phyloP scores from a whole-genome alignment of 192 early-diverging fungal genomes.

The Allomyces macrogynus region DNA sequence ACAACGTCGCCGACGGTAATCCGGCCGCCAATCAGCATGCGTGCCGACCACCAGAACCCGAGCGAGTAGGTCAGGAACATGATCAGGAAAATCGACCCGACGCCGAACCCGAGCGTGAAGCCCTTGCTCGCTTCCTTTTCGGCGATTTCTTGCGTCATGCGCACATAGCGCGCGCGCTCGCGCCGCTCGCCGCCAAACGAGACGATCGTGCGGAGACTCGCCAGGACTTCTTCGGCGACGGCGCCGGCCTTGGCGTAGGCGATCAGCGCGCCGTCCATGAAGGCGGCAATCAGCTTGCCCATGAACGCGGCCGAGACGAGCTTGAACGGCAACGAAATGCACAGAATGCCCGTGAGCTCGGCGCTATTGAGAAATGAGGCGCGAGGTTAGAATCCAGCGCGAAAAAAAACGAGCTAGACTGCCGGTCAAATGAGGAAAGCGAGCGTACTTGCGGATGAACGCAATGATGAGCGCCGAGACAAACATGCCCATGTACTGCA shows the following conservation, averaged over 20 bases:
- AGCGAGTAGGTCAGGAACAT: slow-evolving; percentile 59
- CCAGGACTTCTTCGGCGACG: slow-evolving; percentile 66
- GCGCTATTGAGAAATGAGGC: too few relatives aligned
- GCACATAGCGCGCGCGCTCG: slow-evolving; percentile 39
- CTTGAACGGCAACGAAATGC: not conserved
- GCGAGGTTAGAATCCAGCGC: too few relatives aligned
- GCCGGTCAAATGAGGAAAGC: too few relatives aligned
- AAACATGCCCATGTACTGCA: slow-evolving; percentile 13
- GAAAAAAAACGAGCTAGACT: too few relatives aligned
- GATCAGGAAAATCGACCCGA: slow-evolving; percentile 53
- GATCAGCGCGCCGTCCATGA: not conserved
- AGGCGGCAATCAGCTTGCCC: not conserved
- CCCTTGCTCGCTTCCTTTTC: slow-evolving; percentile 39
- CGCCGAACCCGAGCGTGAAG: slow-evolving; percentile 31
- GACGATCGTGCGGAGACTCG: slow-evolving; percentile 70
- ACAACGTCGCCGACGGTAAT: slow-evolving; percentile 25
- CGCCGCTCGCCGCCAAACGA: slow-evolving; percentile 62
- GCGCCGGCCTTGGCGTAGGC: slow-evolving; percentile 65
- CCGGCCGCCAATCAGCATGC: slow-evolving; percentile 22
- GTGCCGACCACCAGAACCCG: slow-evolving; percentile 64
- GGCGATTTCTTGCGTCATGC: slow-evolving; percentile 37
- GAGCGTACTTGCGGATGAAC: slow-evolving; percentile 11
- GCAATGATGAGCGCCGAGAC: slow-evolving; percentile 8
- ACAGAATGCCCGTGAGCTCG: not conserved
- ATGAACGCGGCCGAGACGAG: not conserved